Conservation (phyloP, 2,329 filamentous ascomycete genomes). For the Ceratocystis diversiconidia region DNA sequence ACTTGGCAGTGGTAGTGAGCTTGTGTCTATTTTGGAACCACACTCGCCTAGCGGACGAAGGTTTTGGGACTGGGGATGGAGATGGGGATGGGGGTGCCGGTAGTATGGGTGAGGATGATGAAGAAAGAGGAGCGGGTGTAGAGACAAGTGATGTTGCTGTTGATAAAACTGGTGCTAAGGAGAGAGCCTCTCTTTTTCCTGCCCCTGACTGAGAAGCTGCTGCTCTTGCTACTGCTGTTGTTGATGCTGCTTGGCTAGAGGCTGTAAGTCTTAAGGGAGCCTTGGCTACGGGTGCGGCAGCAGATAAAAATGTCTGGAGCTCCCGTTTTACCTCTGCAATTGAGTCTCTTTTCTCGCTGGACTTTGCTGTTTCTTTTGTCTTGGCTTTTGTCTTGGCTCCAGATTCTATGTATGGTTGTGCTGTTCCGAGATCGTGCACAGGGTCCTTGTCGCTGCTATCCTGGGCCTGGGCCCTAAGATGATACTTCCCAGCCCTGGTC, state of each 20-base stretch:
- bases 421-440: slow-evolving; percentile 8
- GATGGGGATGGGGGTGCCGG: background rate
- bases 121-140: background rate
- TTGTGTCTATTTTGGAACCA: slow-evolving; percentile 4
- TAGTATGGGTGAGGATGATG: background rate
- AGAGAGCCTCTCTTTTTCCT: background rate
- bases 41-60: background rate
- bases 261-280: too few species aligned
- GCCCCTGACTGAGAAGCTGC: background rate
- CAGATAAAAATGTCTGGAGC: background rate
- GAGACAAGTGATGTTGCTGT: background rate
- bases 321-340: background rate
- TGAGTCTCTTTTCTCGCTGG: background rate
- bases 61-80: background rate
- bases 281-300: background rate
- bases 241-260: background rate
- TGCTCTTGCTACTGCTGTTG: background rate
- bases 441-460: slow-evolving; percentile 1
- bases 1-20: background rate
- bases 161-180: background rate
- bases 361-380: background rate
- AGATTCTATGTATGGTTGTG: background rate
- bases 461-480: slow-evolving; percentile 5
- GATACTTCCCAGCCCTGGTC: slow-evolving; percentile 5
- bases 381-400: slow-evolving; percentile 7